Conservation (phyloP, 2,329 filamentous ascomycete species). For the Trichoderma arundinaceum region DNA sequence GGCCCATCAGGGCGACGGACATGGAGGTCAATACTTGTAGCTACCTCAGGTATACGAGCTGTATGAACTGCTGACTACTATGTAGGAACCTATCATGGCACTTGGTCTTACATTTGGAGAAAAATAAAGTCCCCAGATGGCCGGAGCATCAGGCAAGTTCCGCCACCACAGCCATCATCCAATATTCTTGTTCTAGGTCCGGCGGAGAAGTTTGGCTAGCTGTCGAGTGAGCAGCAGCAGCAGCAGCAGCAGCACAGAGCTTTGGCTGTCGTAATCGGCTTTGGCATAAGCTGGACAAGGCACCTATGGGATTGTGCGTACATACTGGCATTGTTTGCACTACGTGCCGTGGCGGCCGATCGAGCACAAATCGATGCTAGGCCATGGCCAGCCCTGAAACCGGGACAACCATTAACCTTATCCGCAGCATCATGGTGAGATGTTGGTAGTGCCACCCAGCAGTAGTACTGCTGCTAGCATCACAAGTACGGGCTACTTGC, state of each 20-base stretch:
- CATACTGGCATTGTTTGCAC: background rate
- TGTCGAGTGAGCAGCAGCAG: background rate
- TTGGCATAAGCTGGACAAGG: background rate
- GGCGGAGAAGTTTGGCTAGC: no score
- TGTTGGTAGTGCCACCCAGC: background rate
- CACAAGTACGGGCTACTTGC: background rate
- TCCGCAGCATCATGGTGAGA: constrained; percentile 10
- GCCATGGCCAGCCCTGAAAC: constrained; percentile 9
- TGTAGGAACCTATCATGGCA: no score
- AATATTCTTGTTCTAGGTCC: background rate
- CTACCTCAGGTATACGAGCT: no score
- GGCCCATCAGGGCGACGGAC: no score
- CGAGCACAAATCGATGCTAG: constrained; percentile 8
- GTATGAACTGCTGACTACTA: no score
- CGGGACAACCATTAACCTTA: constrained; percentile 14
- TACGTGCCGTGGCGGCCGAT: constrained; percentile 12
- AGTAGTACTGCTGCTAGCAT: background rate
- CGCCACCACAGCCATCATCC: background rate
- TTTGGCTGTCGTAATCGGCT: constrained; percentile 12
- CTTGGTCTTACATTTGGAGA: no score
- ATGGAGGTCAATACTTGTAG: no score
- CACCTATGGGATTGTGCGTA: background rate
- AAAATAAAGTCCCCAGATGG: background rate
- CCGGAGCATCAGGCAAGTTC: background rate
- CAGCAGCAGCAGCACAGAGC: no score